Base-by-base conservation (phyloP, 768 basidiomycete genomes). In the Phanerodontia chrysosporium region DNA sequence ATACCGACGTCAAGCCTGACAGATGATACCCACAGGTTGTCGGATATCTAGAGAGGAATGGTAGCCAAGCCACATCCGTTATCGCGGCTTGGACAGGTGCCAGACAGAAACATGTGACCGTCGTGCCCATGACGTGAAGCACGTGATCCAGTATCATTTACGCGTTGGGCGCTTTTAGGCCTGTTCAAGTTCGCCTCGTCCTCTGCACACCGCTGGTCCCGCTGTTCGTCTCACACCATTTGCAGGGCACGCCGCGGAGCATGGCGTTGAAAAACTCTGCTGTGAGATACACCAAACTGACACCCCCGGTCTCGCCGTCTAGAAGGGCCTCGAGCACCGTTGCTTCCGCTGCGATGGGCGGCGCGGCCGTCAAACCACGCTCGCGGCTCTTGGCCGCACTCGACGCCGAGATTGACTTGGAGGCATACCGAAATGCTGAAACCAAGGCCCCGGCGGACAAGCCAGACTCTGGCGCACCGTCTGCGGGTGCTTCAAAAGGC, bases 301-400 rank as follows among this genome's bases (percentile, higher is more conserved):
- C 59, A 10, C 64, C 66, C 0, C 62, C 66, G 0, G 58, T 30
- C 45, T 65, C 66, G 5, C 64, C 66, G 0, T 58, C 64, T 1
- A 16, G 29, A 27, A 25, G 54, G 24, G 29, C 51, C 21, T 2
- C 35, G 24, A 35, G 18, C 51, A 53, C 28, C 29, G 21, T 12
- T 12, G 16, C 35, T 18, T 27, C 35, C 12, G 3, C 36, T n/a
- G n/a, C 52, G 4, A 22, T 36, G 21, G 28, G 9, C 14, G 45
- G 22, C 42, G 39, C 25, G 36, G 45, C 35, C 46, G 57, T 16
- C 32, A 53, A 53, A n/a, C 14, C 16, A 32, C 58, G 27, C 30
- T 67, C 68, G 3, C 66, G 58, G 46, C 48, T 69, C 3, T 60
- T 69, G 2, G 64, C 65, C 3, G 58, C 62, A 1, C 54, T 69